These are phyloP conservation scores for Bacterosira constricta DNA, from an alignment of 108 stramenopile genomes.

Conservation along the genomic window DNA sequence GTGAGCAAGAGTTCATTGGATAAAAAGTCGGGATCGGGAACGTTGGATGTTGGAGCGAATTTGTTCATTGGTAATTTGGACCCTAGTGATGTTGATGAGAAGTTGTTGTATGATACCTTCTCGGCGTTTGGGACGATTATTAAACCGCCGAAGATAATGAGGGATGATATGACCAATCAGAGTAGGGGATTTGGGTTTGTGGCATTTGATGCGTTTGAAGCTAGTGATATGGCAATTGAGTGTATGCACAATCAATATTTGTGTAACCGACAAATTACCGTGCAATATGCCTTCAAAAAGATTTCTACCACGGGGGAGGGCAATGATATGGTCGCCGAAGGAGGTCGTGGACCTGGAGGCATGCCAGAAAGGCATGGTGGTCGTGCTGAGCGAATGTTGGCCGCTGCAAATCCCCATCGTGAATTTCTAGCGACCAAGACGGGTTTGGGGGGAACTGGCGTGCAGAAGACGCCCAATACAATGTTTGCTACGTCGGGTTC, in stretches of 20 bases:
- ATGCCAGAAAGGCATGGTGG: constrained; percentile 94
- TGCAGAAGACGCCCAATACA: constrained; percentile 48
- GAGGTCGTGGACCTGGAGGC: constrained; percentile 54
- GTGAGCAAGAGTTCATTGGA: constrained; percentile 92
- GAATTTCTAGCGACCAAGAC: constrained; percentile 47
- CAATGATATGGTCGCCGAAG: constrained; percentile 46
- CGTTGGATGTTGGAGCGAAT: constrained; percentile 96
- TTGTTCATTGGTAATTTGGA: constrained; percentile 98
- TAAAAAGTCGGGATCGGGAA: constrained; percentile 67
- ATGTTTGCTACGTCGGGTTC: constrained; percentile 40
- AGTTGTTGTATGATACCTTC: constrained; percentile 98
- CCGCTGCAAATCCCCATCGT: constrained; percentile 75
- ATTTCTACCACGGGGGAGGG: constrained; percentile 50
- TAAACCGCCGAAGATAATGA: constrained; percentile 88
- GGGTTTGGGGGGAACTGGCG: constrained; percentile 38
- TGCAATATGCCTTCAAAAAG: constrained; percentile 98
- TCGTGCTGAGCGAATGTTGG: constrained; percentile 97
- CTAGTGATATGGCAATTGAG: constrained; percentile 96
- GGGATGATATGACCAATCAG: constrained; percentile 85
- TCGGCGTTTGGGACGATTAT: constrained; percentile 95
- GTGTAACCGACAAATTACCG: constrained; percentile 93
- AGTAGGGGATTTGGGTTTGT: constrained; percentile 98
- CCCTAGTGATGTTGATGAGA: constrained; percentile 95
- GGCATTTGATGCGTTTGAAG: constrained; percentile 91
- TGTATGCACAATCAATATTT: constrained; percentile 98